Conservation (phyloP, 2,329 filamentous ascomycete species). For the Diaporthe humulicola region DNA sequence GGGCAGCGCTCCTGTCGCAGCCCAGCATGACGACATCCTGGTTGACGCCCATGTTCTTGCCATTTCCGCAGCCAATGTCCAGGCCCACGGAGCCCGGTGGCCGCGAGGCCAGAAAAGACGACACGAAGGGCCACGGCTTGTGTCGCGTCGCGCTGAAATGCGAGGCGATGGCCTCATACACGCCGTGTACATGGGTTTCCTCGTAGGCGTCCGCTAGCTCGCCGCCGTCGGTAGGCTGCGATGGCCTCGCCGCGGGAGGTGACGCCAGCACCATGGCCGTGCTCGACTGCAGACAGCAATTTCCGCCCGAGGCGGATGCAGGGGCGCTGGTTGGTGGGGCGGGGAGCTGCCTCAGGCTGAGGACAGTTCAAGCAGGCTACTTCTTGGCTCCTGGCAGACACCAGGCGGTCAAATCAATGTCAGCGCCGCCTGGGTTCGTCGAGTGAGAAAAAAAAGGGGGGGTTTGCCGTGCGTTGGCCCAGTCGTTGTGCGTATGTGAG, state of each 20-base stretch:
- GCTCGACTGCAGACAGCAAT: conserved; percentile 5
- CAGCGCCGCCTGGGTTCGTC: conserved; percentile 7
- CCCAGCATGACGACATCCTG: conserved; percentile 82
- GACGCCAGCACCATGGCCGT: conserved; percentile 33
- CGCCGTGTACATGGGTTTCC: conserved; percentile 86
- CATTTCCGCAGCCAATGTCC: conserved; percentile 96
- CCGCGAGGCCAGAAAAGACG: conserved; percentile 78
- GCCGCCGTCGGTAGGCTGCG: conserved; percentile 38
- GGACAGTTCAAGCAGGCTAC: background rate
- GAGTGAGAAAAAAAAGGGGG: background rate
- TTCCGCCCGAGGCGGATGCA: conserved; percentile 1
- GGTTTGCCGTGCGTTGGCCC: conserved; percentile 7
- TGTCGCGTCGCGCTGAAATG: conserved; percentile 86
- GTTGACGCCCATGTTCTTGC: conserved; percentile 92
- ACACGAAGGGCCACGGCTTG: conserved; percentile 93
- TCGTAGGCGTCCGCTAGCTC: conserved; percentile 75
- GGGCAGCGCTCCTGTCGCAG: conserved; percentile 80
- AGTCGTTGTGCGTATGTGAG: background rate
- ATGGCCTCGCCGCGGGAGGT: conserved; percentile 43
- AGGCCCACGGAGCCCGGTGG: conserved; percentile 82
- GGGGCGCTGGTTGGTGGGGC: conserved; percentile 9
- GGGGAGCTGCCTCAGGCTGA: conserved; percentile 19
- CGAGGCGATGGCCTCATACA: conserved; percentile 89
- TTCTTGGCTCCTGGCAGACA: conserved; percentile 3
- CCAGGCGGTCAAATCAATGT: conserved; percentile 12